Percentiles rank a stretch among this genome's conserved stretches.
These are phyloP conservation scores for Tetracentron sinense DNA, from an alignment of 164 flowering plant species.

Conservation along the genomic window DNA sequence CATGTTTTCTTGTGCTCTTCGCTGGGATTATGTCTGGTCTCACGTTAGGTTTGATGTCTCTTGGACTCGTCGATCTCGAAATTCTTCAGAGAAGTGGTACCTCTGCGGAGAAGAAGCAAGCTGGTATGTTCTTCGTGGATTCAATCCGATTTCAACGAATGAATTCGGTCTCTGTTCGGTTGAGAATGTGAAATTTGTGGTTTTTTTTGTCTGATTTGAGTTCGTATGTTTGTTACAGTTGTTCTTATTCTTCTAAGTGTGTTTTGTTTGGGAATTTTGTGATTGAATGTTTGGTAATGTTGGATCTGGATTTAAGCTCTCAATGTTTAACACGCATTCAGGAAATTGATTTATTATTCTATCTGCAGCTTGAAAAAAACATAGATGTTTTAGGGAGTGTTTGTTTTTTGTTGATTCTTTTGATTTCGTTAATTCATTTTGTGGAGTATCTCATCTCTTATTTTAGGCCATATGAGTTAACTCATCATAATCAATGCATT, in stretches of 20 bases:
- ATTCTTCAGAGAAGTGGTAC: slow-evolving; percentile 43
- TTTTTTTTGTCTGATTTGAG: background rate
- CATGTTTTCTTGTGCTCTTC: slow-evolving; percentile 39
- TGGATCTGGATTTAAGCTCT: background rate
- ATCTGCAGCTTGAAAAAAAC: background rate
- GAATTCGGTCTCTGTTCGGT: background rate
- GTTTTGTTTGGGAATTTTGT: no score
- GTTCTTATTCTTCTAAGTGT: no score
- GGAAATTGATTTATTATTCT: no score
- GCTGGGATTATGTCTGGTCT: slow-evolving; percentile 54
- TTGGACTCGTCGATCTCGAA: slow-evolving; percentile 47
- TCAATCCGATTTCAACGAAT: background rate
- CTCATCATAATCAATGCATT: no score
- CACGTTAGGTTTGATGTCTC: slow-evolving; percentile 46
- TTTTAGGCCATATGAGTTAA: no score
- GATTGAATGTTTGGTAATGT: background rate
- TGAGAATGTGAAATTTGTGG: background rate
- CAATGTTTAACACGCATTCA: background rate
- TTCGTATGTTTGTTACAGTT: no score
- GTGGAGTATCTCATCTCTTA: no score
- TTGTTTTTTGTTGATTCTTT: no score
- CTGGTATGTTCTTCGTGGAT: slow-evolving; percentile 21
- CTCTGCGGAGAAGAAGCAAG: slow-evolving; percentile 44
- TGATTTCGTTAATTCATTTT: no score
- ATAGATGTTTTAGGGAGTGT: no score